Conservation (phyloP, 1,284 basidiomycete genomes). For the Cryptococcus sp. region DNA sequence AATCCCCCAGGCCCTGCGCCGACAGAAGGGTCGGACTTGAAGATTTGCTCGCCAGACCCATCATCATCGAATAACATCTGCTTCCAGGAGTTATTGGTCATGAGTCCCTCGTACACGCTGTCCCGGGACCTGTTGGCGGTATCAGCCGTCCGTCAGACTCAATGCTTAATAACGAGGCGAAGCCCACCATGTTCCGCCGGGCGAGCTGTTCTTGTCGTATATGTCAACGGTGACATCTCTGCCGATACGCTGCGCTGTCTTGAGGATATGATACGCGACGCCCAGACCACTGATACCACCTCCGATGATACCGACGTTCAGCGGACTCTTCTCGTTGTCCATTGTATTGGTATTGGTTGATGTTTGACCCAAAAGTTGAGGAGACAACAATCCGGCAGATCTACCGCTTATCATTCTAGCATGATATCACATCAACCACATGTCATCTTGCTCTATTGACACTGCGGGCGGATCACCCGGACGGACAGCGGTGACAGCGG, state of each 20-base stretch:
- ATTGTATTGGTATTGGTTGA: background rate
- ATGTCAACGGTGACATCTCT: slow-evolving; percentile 47
- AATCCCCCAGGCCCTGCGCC: slow-evolving; percentile 22
- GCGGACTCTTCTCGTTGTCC: background rate
- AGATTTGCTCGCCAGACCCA: slow-evolving; percentile 15
- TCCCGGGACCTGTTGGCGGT: slow-evolving; percentile 45
- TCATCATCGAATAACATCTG: slow-evolving; percentile 22
- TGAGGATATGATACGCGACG: slow-evolving; percentile 39
- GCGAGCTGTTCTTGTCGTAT: slow-evolving; percentile 36
- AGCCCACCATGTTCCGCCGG: slow-evolving; percentile 50
- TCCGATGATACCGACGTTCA: slow-evolving; percentile 44
- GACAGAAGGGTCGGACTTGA: slow-evolving; percentile 10
- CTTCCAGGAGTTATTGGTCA: slow-evolving; percentile 31
- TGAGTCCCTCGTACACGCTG: slow-evolving; percentile 22
- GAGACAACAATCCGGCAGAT: no score
- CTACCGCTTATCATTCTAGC: no score
- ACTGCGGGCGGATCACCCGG: no score
- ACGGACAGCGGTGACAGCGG: no score
- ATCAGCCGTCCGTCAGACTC: slow-evolving; percentile 5
- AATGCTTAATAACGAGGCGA: background rate
- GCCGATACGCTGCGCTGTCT: slow-evolving; percentile 27
- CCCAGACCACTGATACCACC: slow-evolving; percentile 50
- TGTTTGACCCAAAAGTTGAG: no score
- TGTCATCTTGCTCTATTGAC: no score
- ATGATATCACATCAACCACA: no score